Evolutionary conservation across 2,329 filamentous ascomycete genomes (phyloP), one percentile per base, ranked within the genome.

Genomic region (Drechslerella dactyloides): DNA sequence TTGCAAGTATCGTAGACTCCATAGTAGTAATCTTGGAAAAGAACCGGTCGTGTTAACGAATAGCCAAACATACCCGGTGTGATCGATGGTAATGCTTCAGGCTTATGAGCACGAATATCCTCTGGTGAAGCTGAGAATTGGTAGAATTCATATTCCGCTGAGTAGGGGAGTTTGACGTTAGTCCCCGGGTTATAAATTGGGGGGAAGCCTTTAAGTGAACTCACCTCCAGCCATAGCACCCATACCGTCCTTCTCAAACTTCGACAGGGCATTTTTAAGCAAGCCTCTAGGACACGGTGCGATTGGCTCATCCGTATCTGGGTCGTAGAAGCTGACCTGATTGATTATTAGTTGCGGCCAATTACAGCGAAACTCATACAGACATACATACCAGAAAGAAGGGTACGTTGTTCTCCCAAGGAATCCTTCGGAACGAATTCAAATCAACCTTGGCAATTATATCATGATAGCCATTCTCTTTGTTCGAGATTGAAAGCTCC

Each of bases 51-150:
- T 8, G 90, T 96, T 75, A 96, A 82, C 74, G 90, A 94, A 82
- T 97, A 97, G 69, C 92, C 93, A 77, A 96, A 96, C 93, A 96
- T 96, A 77, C 93, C 93, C 78, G 96, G 90, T 7, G 93, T 96
- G 56, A 97, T 82, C 23, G 89, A 83, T 96, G 85, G 79, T 90
- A 69, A 56, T 13, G 62, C 48, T 96, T 6, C 84, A 81, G 23
- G 91, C 90, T 0, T 91, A 90, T 0, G 89, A 87, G 30, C 88
- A 86, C 7, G 84, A 85, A 74, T 87, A 87, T 68, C 83, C 82
- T 78, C 87, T 83, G 19, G 82, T 78, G 82, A 80, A 19, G 81
- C 86, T 77, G 87, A 85, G 81, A 96, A 97, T 77, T 94, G 91
- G 82, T 89, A 96, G 84, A 97, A 97, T 77, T 97, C 93, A 82